Percentiles rank a stretch among this genome's conserved stretches.
These are phyloP conservation scores for Stachybotrys chlorohalonatus DNA, from an alignment of 2,329 filamentous ascomycete species.

Conservation along the genomic window DNA sequence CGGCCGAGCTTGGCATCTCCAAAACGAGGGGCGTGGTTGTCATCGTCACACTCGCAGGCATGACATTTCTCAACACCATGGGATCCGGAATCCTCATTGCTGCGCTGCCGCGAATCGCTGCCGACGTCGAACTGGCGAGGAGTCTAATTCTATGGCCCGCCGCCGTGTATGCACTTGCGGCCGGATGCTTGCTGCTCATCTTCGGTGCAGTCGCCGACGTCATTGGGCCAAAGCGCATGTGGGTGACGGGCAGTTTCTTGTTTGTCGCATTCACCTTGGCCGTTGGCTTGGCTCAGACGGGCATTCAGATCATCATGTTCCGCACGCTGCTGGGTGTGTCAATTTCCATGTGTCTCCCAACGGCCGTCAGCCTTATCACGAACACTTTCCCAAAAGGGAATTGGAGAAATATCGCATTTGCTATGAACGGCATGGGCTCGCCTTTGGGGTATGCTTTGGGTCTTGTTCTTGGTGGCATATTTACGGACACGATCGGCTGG, in stretches of 20 bases:
- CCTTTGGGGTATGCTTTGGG: conserved; percentile 39
- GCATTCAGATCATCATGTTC: conserved; percentile 26
- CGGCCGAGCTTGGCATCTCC: conserved; percentile 7
- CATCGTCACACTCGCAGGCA: conserved; percentile 21
- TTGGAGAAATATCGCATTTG: conserved; percentile 31
- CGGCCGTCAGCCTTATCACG: conserved; percentile 26
- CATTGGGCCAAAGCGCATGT: conserved; percentile 17
- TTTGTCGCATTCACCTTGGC: conserved; percentile 20
- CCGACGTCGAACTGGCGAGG: conserved; percentile 19
- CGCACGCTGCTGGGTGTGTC: conserved; percentile 23
- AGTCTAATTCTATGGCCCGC: conserved; percentile 22
- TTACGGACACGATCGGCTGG: conserved; percentile 39
- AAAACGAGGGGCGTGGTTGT: conserved; percentile 15
- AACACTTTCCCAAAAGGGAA: conserved; percentile 24
- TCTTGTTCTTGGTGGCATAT: conserved; percentile 38
- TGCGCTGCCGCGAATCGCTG: conserved; percentile 25
- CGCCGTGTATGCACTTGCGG: conserved; percentile 17
- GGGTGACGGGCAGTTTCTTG: conserved; percentile 17
- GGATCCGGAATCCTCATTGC: conserved; percentile 27
- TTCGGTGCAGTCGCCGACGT: conserved; percentile 21
- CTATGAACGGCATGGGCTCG: conserved; percentile 33
- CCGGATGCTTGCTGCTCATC: conserved; percentile 17
- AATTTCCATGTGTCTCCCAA: conserved; percentile 28
- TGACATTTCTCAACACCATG: conserved; percentile 26
- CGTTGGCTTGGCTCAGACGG: conserved; percentile 21